These are phyloP conservation scores for Vicia sativa DNA, from an alignment of 306 rosid genomes.

Conservation along the genomic window DNA sequence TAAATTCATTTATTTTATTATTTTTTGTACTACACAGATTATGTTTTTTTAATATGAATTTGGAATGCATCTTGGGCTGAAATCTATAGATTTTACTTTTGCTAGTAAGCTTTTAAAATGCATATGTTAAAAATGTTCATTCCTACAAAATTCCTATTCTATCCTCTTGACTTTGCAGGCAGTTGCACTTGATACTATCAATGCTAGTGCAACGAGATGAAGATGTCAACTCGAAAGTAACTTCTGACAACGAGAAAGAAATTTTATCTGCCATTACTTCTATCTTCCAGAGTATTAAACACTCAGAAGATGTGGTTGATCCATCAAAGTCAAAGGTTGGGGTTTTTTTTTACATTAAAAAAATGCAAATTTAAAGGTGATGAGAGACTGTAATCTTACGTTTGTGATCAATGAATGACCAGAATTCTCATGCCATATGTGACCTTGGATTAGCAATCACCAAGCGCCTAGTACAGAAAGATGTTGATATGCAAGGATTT, in stretches of 20 bases:
- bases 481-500: slow-evolving; percentile 59
- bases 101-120: slow-evolving; percentile 30
- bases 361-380: slow-evolving; percentile 16
- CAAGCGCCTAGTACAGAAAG: slow-evolving; percentile 63
- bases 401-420: slow-evolving; percentile 48
- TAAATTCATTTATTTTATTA: slow-evolving; percentile 16
- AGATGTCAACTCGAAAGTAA: slow-evolving; percentile 69
- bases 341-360: slow-evolving; percentile 17
- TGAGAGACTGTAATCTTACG: slow-evolving; percentile 40
- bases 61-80: slow-evolving; percentile 20
- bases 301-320: slow-evolving; percentile 74
- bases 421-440: slow-evolving; percentile 92
- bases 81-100: slow-evolving; percentile 15
- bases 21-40: slow-evolving; percentile 1
- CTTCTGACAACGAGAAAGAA: slow-evolving; percentile 59
- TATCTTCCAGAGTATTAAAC: slow-evolving; percentile 78
- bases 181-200: slow-evolving; percentile 75
- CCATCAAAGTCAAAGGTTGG: slow-evolving; percentile 83
- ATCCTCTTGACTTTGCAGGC: slow-evolving; percentile 61
- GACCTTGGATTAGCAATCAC: slow-evolving; percentile 90
- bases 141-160: slow-evolving; percentile 25
- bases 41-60: slow-evolving; percentile 21
- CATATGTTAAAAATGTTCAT: slow-evolving; percentile 34
- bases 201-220: slow-evolving; percentile 82
- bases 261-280: slow-evolving; percentile 55